Conservation (phyloP, 208 protist genomes). For the Crithidia thermophila region DNA sequence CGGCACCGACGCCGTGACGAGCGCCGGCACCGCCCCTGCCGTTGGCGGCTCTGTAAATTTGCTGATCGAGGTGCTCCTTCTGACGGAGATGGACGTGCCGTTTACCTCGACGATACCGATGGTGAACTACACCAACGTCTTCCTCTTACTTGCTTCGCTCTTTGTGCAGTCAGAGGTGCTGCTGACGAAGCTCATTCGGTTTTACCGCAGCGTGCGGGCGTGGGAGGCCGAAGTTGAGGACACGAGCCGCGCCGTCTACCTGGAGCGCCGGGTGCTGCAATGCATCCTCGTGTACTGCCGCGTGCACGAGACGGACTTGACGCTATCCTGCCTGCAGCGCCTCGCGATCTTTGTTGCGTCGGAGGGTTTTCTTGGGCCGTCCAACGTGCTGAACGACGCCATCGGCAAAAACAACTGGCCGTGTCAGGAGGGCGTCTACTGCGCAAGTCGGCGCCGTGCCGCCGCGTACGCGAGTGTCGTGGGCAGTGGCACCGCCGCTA, state of each 20-base stretch:
- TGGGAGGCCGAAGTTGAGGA: slow-evolving; percentile 25
- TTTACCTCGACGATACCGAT: slow-evolving; percentile 54
- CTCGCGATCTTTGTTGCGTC: slow-evolving; percentile 41
- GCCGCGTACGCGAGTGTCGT: slow-evolving; percentile 1
- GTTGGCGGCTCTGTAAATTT: slow-evolving; percentile 63
- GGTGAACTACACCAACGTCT: slow-evolving; percentile 68
- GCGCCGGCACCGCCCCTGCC: slow-evolving; percentile 13
- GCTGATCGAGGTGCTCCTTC: slow-evolving; percentile 61
- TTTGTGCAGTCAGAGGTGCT: slow-evolving; percentile 68
- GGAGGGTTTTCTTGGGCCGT: slow-evolving; percentile 31
- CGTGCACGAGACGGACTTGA: slow-evolving; percentile 66
- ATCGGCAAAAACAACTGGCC: slow-evolving; percentile 23
- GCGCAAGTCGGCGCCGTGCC: not conserved
- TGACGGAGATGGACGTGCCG: slow-evolving; percentile 56
- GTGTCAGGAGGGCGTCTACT: slow-evolving; percentile 25
- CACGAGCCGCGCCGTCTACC: slow-evolving; percentile 39
- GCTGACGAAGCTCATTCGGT: slow-evolving; percentile 58
- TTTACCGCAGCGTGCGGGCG: slow-evolving; percentile 53
- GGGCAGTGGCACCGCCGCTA: not conserved
- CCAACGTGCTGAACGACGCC: slow-evolving; percentile 20
- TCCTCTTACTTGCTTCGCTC: slow-evolving; percentile 59
- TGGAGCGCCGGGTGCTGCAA: slow-evolving; percentile 54
- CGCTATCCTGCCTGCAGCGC: slow-evolving; percentile 42
- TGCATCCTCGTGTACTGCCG: slow-evolving; percentile 65
- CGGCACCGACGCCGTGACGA: slow-evolving; percentile 6